phyloP scores from a whole-genome alignment of 2,329 filamentous ascomycete genomes.

The Herpotrichia juniperi region DNA sequence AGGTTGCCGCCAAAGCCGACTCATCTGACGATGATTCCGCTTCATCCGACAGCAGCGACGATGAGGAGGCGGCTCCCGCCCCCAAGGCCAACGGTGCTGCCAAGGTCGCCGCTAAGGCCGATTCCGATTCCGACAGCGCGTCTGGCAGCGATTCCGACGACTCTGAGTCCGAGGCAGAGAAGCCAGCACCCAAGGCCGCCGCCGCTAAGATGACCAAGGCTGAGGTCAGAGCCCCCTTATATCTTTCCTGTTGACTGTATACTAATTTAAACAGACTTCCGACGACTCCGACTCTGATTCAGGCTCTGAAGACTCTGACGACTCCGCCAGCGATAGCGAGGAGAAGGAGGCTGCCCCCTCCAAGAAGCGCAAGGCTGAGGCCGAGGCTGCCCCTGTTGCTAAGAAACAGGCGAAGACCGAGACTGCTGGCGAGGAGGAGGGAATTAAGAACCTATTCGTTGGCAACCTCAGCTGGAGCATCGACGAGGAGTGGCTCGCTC shows the following conservation, averaged over 20 bases:
- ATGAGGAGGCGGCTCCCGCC: slow-evolving; percentile 41
- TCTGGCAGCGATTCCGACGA: slow-evolving; percentile 23
- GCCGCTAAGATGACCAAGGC: slow-evolving; percentile 23
- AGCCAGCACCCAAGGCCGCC: slow-evolving; percentile 28
- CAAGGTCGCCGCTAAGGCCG: slow-evolving; percentile 35
- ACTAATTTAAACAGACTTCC: slow-evolving; percentile 4
- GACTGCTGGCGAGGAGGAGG: slow-evolving; percentile 50
- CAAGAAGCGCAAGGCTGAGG: slow-evolving; percentile 73
- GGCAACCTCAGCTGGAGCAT: slow-evolving; percentile 92
- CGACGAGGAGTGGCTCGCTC: slow-evolving; percentile 79
- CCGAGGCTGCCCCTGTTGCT: slow-evolving; percentile 55
- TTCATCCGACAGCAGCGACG: slow-evolving; percentile 27
- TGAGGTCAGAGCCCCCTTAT: slow-evolving; percentile 20
- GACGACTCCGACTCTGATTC: slow-evolving; percentile 30
- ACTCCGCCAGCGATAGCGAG: slow-evolving; percentile 34
- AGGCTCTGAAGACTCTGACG: slow-evolving; percentile 26
- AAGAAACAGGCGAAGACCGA: slow-evolving; percentile 75
- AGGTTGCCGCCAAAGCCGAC: slow-evolving; percentile 43
- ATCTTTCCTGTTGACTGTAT: not conserved
- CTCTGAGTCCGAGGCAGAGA: slow-evolving; percentile 26
- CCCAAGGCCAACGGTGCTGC: slow-evolving; percentile 35
- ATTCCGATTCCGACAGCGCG: slow-evolving; percentile 36
- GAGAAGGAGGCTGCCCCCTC: slow-evolving; percentile 49
- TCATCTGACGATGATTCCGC: slow-evolving; percentile 29
- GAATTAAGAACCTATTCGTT: slow-evolving; percentile 77